Evolutionary conservation across 2,329 filamentous ascomycete species (phyloP).

Genomic region (Aspergillus sp.): DNA sequence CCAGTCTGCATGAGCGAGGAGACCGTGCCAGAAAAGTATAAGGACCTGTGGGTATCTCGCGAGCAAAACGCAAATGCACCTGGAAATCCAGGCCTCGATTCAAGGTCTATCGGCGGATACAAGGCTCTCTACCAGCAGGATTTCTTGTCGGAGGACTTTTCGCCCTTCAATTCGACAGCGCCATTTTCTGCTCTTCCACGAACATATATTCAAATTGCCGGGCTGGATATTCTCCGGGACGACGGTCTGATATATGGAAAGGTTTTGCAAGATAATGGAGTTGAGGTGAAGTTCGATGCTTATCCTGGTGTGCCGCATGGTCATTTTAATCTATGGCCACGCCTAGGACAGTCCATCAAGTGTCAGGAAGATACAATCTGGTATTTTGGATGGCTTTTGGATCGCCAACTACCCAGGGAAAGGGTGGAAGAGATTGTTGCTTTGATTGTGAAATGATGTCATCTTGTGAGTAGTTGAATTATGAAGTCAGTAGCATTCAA

Average conservation of each 20-base stretch:
- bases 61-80: slow-evolving; percentile 45
- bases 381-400: slow-evolving; percentile 15
- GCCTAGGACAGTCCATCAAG: slow-evolving; percentile 12
- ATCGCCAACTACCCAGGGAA: neutral
- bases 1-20: slow-evolving; percentile 34
- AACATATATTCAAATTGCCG: slow-evolving; percentile 52
- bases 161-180: slow-evolving; percentile 7
- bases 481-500: too few species aligned
- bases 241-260: slow-evolving; percentile 55
- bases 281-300: slow-evolving; percentile 47
- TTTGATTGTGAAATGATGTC: neutral
- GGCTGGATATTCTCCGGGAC: slow-evolving; percentile 52
- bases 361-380: slow-evolving; percentile 13
- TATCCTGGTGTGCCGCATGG: slow-evolving; percentile 46
- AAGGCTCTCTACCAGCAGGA: slow-evolving; percentile 32
- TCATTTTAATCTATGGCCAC: slow-evolving; percentile 13
- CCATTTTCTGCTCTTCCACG: slow-evolving; percentile 8
- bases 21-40: slow-evolving; percentile 41
- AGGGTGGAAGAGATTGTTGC: neutral
- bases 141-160: slow-evolving; percentile 9
- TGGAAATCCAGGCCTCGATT: slow-evolving; percentile 26
- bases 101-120: slow-evolving; percentile 19
- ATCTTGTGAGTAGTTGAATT: too few species aligned
- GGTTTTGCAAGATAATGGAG: slow-evolving; percentile 45
- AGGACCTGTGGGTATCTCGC: slow-evolving; percentile 37